Conservation (phyloP, 1,284 basidiomycete species). For the Peniophora sp. region DNA sequence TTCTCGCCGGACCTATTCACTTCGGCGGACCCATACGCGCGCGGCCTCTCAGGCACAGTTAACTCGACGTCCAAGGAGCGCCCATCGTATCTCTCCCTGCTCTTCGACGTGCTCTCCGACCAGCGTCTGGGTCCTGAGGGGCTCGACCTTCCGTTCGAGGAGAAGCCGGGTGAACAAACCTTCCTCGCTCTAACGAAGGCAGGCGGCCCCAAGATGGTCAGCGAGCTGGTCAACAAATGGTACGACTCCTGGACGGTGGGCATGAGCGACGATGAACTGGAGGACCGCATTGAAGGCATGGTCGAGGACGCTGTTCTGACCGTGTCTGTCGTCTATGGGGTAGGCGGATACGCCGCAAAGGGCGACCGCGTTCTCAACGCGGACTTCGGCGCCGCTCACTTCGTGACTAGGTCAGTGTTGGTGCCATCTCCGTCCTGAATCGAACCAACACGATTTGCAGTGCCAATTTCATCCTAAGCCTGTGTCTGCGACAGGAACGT, state of each 20-base stretch:
- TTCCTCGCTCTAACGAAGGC: not conserved
- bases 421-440: not conserved
- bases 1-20: constrained; percentile 21
- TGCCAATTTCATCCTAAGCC: constrained; percentile 30
- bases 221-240: not conserved
- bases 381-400: constrained; percentile 13
- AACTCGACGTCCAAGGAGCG: not conserved
- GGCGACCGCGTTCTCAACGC: constrained; percentile 8
- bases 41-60: not conserved
- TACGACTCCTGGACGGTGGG: not conserved
- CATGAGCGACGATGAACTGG: not conserved
- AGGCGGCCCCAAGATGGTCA: constrained; percentile 16
- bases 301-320: not conserved
- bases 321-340: not conserved
- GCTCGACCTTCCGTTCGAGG: constrained; percentile 20
- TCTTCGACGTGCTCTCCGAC: constrained; percentile 29
- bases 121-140: constrained; percentile 25
- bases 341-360: not conserved
- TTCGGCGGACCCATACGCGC: constrained; percentile 2
- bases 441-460: constrained; percentile 30
- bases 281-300: not conserved
- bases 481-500: constrained; percentile 13
- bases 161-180: constrained; percentile 11
- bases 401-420: not conserved
- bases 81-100: constrained; percentile 29